Percentiles rank a stretch among this genome's conserved stretches.
Conservation (phyloP, 2,329 filamentous ascomycete genomes). For the Chaetomiaceae sp. region DNA sequence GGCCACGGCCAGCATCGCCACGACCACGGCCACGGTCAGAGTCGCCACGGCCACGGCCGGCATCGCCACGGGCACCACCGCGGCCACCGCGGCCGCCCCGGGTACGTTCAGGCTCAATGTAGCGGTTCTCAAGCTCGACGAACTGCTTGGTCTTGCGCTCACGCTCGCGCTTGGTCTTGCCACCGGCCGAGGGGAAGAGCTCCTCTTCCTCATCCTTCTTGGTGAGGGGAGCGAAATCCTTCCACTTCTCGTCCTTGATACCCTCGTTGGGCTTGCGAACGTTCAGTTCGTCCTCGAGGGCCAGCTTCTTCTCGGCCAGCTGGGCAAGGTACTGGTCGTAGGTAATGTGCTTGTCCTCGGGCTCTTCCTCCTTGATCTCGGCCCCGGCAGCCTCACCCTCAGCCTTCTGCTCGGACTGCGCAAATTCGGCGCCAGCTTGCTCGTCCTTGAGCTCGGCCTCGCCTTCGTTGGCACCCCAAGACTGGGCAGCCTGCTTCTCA, state of each 20-base stretch:
- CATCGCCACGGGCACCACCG: conserved; percentile 43
- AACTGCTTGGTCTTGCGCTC: conserved; percentile 89
- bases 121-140: conserved; percentile 83
- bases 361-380: conserved; percentile 31
- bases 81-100: conserved; percentile 49
- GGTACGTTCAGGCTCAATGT: conserved; percentile 64
- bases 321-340: conserved; percentile 82
- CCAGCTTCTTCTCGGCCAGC: conserved; percentile 56
- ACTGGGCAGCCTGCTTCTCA: conserved; percentile 82
- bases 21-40: conserved; percentile 50
- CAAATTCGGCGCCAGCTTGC: conserved; percentile 84
- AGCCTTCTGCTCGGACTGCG: conserved; percentile 72
- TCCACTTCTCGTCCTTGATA: conserved; percentile 83
- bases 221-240: conserved; percentile 67
- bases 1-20: conserved; percentile 45
- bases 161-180: conserved; percentile 80
- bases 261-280: conserved; percentile 93
- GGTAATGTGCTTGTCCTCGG: conserved; percentile 67
- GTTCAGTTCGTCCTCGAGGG: conserved; percentile 53
- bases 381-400: conserved; percentile 39
- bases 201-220: conserved; percentile 66
- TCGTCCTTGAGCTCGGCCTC: conserved; percentile 85
- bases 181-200: conserved; percentile 69
- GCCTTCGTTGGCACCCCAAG: conserved; percentile 82
- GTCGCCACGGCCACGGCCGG: conserved; percentile 42